These are phyloP conservation scores for Saitozyma sp. DNA, from an alignment of 768 basidiomycete genomes.

Conservation along the genomic window DNA sequence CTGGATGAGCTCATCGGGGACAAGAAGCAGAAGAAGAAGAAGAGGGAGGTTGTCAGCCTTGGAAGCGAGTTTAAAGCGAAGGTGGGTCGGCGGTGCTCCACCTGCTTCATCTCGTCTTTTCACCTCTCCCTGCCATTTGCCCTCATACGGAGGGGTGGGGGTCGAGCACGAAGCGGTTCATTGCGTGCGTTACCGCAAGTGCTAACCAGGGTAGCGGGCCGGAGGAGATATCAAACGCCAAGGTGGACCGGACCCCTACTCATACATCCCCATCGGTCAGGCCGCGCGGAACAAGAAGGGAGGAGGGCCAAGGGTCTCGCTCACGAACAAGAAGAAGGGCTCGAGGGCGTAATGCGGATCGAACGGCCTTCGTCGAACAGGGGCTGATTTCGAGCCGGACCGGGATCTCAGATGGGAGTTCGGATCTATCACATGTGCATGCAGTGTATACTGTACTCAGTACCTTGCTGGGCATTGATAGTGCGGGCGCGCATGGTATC, in stretches of 20 bases:
- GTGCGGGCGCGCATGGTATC: too few relatives aligned
- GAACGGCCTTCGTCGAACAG: too few relatives aligned
- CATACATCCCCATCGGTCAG: conserved; percentile 80
- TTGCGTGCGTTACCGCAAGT: neutral
- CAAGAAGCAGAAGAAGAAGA: conserved; percentile 59
- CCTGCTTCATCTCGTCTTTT: too few relatives aligned
- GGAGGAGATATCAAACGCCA: conserved; percentile 89
- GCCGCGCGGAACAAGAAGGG: conserved; percentile 63
- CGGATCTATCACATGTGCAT: too few relatives aligned
- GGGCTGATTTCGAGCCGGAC: too few relatives aligned
- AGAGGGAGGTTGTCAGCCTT: conserved; percentile 58
- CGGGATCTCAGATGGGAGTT: too few relatives aligned
- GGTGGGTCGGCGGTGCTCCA: conserved; percentile 57
- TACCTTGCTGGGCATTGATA: too few relatives aligned
- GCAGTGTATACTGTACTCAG: too few relatives aligned
- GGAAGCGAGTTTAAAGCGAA: conserved; percentile 96
- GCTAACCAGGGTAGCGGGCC: conserved; percentile 66
- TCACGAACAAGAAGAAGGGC: conserved; percentile 53
- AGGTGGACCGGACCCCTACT: conserved; percentile 83
- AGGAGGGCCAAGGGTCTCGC: conserved; percentile 24
- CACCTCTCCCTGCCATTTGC: too few relatives aligned
- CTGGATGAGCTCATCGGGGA: conserved; percentile 62
- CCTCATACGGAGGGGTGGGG: too few relatives aligned
- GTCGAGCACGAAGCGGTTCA: neutral
- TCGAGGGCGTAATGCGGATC: conserved; percentile 25